Percentiles rank a stretch among this genome's conserved stretches.
Evolutionary conservation across 805 yeast genomes (phyloP).

Genomic region (Saturnispora quitensis): DNA sequence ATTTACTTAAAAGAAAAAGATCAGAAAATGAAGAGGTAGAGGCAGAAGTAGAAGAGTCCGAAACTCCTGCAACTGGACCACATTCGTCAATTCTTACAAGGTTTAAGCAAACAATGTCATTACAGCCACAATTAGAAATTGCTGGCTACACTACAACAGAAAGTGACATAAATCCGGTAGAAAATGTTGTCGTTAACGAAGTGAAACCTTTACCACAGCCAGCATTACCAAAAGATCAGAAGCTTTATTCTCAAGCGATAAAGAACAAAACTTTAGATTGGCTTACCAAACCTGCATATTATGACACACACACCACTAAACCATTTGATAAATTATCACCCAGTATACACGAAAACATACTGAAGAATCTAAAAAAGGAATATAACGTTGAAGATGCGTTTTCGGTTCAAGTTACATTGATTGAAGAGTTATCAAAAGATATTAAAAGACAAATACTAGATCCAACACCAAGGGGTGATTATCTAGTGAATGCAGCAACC

Average conservation of each 20-base stretch:
- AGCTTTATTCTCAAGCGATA: constrained; percentile 27
- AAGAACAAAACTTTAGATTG: constrained; percentile 44
- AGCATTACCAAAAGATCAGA: constrained; percentile 45
- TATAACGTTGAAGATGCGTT: constrained; percentile 51
- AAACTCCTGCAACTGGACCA: constrained; percentile 12
- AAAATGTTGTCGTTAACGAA: constrained; percentile 26
- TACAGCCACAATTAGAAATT: constrained; percentile 16
- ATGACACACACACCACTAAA: constrained; percentile 36
- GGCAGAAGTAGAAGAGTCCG: constrained; percentile 15
- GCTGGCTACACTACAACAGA: constrained; percentile 13
- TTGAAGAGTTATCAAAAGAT: constrained; percentile 43
- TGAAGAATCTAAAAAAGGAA: constrained; percentile 35
- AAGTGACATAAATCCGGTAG: constrained; percentile 15
- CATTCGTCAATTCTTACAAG: constrained; percentile 45
- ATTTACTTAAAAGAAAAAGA: constrained; percentile 6
- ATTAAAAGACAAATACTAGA: constrained; percentile 29
- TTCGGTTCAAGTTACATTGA: constrained; percentile 65
- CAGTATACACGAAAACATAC: constrained; percentile 33
- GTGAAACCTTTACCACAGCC: constrained; percentile 85
- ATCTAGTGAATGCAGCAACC: constrained; percentile 86
- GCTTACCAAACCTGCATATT: constrained; percentile 57
- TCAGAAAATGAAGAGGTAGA: constrained; percentile 14
- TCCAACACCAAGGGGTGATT: constrained; percentile 60
- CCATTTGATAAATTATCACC: constrained; percentile 42
- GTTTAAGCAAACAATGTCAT: constrained; percentile 36